Conservation (phyloP, 2,329 filamentous ascomycete genomes). For the Coniella lustricola region DNA sequence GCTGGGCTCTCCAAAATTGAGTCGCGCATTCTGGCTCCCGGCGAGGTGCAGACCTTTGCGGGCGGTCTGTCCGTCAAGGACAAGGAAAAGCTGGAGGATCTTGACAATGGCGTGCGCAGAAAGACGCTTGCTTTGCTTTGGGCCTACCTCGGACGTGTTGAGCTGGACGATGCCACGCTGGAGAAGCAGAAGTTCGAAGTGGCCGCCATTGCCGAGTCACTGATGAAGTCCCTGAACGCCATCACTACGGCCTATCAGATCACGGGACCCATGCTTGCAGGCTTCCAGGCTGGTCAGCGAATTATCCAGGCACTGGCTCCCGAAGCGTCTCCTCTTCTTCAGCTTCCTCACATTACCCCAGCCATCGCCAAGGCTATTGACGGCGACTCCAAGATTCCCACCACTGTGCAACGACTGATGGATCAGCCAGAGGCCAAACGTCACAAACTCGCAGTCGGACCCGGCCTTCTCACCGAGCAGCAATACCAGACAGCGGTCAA, state of each 20-base stretch:
- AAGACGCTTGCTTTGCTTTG: conserved; percentile 87
- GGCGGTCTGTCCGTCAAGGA: conserved; percentile 65
- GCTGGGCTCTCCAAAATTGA: conserved; percentile 77
- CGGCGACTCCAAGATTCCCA: conserved; percentile 65
- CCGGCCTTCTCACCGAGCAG: conserved; percentile 62
- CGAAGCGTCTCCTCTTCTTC: conserved; percentile 76
- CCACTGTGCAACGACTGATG: conserved; percentile 86
- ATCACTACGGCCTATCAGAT: conserved; percentile 85
- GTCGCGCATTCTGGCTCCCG: conserved; percentile 63
- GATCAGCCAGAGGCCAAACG: conserved; percentile 68
- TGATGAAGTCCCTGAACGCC: conserved; percentile 80
- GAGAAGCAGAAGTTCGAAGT: conserved; percentile 85
- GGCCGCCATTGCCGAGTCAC: conserved; percentile 74
- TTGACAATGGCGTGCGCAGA: conserved; percentile 73
- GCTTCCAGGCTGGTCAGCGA: conserved; percentile 76
- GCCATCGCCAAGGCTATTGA: conserved; percentile 60
- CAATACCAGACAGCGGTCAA: conserved; percentile 70
- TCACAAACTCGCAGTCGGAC: conserved; percentile 61
- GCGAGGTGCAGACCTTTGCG: conserved; percentile 43
- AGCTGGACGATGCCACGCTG: conserved; percentile 70
- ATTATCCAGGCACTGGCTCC: conserved; percentile 86
- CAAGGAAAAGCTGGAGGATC: conserved; percentile 65
- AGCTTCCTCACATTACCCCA: conserved; percentile 80
- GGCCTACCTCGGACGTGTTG: conserved; percentile 87
- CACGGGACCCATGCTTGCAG: conserved; percentile 71